Evolutionary conservation across 2,329 filamentous ascomycete genomes (phyloP).

Genomic region (Chrysoporthe deuterocubensis): DNA sequence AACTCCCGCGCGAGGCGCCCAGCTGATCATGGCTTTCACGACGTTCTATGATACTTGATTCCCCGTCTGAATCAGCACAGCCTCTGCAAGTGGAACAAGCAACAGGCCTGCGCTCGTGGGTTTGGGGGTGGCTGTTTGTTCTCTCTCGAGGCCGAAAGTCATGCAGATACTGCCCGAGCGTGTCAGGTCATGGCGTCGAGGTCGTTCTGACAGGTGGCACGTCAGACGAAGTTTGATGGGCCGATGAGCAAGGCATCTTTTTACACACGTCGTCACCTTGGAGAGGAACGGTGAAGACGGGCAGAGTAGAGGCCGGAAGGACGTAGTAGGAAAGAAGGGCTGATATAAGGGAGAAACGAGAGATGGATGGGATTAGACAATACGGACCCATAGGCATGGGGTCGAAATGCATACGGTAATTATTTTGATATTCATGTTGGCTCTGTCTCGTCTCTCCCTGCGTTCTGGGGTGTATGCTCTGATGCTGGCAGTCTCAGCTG

Average conservation of each 20-base stretch:
- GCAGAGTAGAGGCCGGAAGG: neutral
- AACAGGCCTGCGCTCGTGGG: neutral
- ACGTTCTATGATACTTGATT: neutral
- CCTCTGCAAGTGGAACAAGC: neutral
- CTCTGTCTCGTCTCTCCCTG: too few species aligned
- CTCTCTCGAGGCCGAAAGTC: neutral
- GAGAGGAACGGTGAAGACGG: neutral
- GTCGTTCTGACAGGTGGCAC: neutral
- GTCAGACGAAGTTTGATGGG: neutral
- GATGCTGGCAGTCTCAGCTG: neutral
- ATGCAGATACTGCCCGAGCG: conserved; percentile 1
- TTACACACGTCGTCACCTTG: neutral
- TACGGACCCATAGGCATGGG: conserved; percentile 17
- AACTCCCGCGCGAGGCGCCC: neutral
- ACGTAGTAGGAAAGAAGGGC: neutral
- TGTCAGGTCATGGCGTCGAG: neutral
- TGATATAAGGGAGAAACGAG: conserved; percentile 17
- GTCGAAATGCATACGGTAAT: conserved; percentile 17
- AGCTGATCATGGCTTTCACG: neutral
- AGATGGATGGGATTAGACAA: conserved; percentile 20
- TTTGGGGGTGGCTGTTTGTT: neutral
- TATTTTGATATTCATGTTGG: neutral
- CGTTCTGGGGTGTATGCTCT: too few species aligned
- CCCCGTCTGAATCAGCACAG: neutral
- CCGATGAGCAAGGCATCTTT: neutral